Evolutionary conservation across 345 rosid species (phyloP).

Genomic region (Rhodamnia argentea): DNA sequence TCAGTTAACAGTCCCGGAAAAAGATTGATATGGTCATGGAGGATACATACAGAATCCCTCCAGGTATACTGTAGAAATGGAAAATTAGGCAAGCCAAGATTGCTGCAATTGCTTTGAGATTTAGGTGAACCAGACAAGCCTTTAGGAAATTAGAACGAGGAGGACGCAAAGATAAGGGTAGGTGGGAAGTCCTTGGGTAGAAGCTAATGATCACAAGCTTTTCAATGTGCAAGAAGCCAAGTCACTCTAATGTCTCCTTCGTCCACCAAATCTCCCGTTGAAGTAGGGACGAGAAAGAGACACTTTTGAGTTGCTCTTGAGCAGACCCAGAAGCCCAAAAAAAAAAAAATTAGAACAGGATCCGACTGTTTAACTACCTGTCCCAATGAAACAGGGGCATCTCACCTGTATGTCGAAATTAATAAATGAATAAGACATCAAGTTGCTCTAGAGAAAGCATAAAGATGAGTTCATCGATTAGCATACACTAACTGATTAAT

Average conservation of each 20-base stretch:
- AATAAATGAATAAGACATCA: neutral
- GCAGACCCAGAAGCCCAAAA: neutral
- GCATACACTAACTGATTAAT: neutral
- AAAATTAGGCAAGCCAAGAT: neutral
- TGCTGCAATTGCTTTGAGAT: neutral
- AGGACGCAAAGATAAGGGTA: neutral
- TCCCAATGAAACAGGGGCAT: neutral
- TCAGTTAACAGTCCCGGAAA: neutral
- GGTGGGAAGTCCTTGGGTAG: neutral
- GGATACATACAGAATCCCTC: neutral
- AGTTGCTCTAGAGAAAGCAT: neutral
- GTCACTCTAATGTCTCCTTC: neutral
- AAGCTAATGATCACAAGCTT: neutral
- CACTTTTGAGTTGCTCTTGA: neutral
- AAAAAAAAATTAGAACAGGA: neutral
- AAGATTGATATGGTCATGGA: neutral
- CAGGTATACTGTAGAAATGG: neutral
- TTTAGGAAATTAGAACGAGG: neutral
- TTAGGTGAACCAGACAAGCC: neutral
- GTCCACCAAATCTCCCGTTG: neutral
- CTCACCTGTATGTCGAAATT: neutral
- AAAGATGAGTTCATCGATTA: neutral
- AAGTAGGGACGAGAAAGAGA: neutral
- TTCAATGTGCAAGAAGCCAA: neutral
- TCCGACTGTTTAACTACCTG: neutral